Evolutionary conservation across 805 yeast species (phyloP).

Genomic region (Metschnikowia chrysomelidarum): DNA sequence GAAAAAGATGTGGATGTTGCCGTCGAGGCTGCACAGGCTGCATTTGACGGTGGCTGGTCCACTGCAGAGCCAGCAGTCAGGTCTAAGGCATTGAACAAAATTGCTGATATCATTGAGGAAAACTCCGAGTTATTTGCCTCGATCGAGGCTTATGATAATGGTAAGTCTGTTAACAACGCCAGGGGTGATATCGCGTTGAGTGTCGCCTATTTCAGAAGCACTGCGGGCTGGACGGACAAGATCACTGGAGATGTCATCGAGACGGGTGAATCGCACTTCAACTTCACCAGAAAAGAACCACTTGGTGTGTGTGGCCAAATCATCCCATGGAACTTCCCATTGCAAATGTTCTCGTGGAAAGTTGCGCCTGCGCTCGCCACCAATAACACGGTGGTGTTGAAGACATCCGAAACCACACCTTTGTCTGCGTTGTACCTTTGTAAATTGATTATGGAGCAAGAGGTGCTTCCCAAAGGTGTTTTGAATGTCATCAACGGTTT

Average conservation of each 20-base stretch:
- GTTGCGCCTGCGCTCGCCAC: conserved; percentile 90
- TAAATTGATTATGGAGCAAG: conserved; percentile 70
- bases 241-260: conserved; percentile 72
- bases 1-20: conserved; percentile 81
- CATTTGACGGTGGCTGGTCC: conserved; percentile 72
- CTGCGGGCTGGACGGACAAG: conserved; percentile 93
- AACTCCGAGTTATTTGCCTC: conserved; percentile 70
- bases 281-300: conserved; percentile 84
- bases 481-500: conserved; percentile 83
- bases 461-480: conserved; percentile 83
- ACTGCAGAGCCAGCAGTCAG: conserved; percentile 65
- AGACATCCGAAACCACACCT: conserved; percentile 92
- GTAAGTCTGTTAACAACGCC: conserved; percentile 74
- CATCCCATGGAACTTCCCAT: conserved; percentile 97
- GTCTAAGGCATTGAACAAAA: conserved; percentile 58
- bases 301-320: conserved; percentile 94
- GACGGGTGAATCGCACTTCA: conserved; percentile 71
- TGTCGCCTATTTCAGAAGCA: conserved; percentile 69
- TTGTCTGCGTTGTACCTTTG: conserved; percentile 79
- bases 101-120: conserved; percentile 76
- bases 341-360: conserved; percentile 93
- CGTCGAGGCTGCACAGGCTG: conserved; percentile 78
- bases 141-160: conserved; percentile 86
- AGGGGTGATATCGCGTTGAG: conserved; percentile 73
- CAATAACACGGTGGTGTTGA: conserved; percentile 84